These are phyloP conservation scores for Candida anutae DNA, from an alignment of 1,139 yeast genomes.

Conservation along the genomic window DNA sequence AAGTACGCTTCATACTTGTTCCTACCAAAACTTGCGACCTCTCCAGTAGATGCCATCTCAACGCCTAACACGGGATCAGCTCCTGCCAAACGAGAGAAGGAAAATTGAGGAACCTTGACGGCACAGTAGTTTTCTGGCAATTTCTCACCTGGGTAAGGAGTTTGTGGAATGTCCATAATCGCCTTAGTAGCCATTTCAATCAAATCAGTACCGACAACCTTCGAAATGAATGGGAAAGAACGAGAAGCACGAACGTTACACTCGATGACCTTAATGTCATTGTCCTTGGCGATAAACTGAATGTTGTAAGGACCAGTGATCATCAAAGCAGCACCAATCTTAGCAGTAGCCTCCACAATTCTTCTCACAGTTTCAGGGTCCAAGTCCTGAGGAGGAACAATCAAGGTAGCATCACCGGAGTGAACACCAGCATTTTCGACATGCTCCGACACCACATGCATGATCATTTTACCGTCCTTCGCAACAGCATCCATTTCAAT, in stretches of 20 bases:
- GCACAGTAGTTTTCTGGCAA: conserved; percentile 94
- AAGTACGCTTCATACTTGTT: conserved; percentile 96
- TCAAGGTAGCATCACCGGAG: conserved; percentile 97
- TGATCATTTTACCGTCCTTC: conserved; percentile 83
- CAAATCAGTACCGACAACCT: conserved; percentile 94
- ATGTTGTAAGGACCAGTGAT: conserved; percentile 98
- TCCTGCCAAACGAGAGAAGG: conserved; percentile 95
- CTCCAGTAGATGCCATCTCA: conserved; percentile 99
- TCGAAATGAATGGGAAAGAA: conserved; percentile 97
- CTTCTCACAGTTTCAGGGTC: conserved; percentile 86
- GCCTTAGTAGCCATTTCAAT: conserved; percentile 98
- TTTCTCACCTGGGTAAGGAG: conserved; percentile 83
- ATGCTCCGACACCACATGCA: conserved; percentile 98
- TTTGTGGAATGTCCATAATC: conserved; percentile 78
- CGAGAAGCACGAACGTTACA: conserved; percentile 98
- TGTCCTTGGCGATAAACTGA: conserved; percentile 89
- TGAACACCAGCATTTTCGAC: conserved; percentile 99
- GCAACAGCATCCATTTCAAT: conserved; percentile 99
- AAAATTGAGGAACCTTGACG: conserved; percentile 95
- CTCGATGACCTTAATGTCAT: conserved; percentile 93
- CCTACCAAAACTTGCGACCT: conserved; percentile 95
- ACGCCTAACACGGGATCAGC: conserved; percentile 98
- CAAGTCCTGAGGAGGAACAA: conserved; percentile 95
- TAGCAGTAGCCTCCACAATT: conserved; percentile 92
- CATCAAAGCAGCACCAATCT: conserved; percentile 91